A percentile compares a stretch with the other conserved stretches of the same genome.
phyloP scores from a whole-genome alignment of 352 stramenopile species.

The Phytophthora hibernalis region DNA sequence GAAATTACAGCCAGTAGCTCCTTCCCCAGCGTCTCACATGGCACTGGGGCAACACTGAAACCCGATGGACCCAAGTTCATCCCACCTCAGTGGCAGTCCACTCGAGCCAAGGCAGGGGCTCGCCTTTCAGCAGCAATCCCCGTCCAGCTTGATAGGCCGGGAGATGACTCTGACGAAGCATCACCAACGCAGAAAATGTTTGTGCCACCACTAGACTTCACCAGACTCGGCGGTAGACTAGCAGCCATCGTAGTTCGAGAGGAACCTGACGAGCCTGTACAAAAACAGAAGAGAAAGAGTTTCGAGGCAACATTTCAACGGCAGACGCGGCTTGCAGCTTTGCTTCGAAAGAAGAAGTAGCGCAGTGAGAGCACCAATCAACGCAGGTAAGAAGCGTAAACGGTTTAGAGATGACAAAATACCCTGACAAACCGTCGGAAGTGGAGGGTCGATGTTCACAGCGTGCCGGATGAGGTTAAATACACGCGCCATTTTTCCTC shows the following conservation, averaged over 20 bases:
- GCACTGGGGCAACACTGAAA: conserved; percentile 8
- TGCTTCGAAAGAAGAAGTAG: conserved; percentile 59
- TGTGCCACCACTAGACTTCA: conserved; percentile 44
- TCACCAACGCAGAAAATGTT: conserved; percentile 13
- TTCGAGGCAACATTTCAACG: conserved; percentile 59
- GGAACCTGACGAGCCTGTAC: conserved; percentile 21
- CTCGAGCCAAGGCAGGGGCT: conserved; percentile 43
- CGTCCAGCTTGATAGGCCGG: not conserved
- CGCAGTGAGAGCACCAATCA: conserved; percentile 1
- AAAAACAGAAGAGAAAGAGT: conserved; percentile 47
- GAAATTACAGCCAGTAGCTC: conserved; percentile 30
- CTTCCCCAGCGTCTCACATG: conserved; percentile 19
- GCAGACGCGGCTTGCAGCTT: conserved; percentile 58
- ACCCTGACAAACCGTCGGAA: conserved; percentile 18
- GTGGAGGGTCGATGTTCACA: conserved; percentile 18
- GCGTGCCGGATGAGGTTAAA: conserved; percentile 31
- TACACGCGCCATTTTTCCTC: conserved; percentile 28
- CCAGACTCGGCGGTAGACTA: conserved; percentile 17
- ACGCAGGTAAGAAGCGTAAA: conserved; percentile 13
- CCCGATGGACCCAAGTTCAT: conserved; percentile 28
- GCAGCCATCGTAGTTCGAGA: conserved; percentile 1
- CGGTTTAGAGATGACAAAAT: conserved; percentile 20
- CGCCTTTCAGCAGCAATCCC: conserved; percentile 17
- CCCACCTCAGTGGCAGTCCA: conserved; percentile 68
- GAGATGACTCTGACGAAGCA: conserved; percentile 11